Conservation (phyloP, 176 grass and related monocot genomes). For the Hordeum vulgare region DNA sequence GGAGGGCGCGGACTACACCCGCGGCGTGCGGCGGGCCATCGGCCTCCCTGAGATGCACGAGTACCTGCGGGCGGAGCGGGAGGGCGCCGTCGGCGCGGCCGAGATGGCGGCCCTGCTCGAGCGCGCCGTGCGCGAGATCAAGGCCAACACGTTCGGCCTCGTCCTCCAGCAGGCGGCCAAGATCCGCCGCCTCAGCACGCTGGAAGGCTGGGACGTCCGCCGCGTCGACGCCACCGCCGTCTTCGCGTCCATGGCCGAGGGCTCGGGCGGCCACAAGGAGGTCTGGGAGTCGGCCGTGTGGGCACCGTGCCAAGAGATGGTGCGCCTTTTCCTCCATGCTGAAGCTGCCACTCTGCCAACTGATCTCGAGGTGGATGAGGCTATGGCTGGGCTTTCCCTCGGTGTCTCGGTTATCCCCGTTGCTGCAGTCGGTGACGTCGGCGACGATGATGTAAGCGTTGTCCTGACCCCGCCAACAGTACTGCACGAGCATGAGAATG, state of each 20-base stretch:
- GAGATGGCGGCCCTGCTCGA: conserved; percentile 1
- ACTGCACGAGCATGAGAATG: neutral
- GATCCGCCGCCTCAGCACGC: conserved; percentile 32
- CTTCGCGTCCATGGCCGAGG: neutral
- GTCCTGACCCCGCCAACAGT: neutral
- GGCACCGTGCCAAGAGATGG: neutral
- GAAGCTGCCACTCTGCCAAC: neutral
- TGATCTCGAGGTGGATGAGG: neutral
- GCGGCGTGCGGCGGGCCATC: conserved; percentile 47
- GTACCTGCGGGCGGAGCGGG: conserved; percentile 38
- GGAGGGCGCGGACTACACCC: conserved; percentile 41
- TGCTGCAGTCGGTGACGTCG: too few species aligned
- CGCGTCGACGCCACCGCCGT: conserved; percentile 42
- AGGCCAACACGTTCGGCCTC: conserved; percentile 51
- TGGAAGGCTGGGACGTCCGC: conserved; percentile 40
- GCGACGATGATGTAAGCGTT: neutral
- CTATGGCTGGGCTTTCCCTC: neutral
- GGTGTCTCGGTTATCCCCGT: neutral
- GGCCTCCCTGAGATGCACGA: conserved; percentile 55
- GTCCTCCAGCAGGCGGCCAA: conserved; percentile 40
- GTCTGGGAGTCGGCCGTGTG: neutral
- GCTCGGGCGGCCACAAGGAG: neutral
- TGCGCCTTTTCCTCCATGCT: neutral
- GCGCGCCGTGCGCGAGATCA: conserved; percentile 38
- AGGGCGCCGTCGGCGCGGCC: neutral